Evolutionary conservation across 179 eudicot species (phyloP), one percentile per base, ranked within the genome.

Genomic region (Patellifolia procumbens): DNA sequence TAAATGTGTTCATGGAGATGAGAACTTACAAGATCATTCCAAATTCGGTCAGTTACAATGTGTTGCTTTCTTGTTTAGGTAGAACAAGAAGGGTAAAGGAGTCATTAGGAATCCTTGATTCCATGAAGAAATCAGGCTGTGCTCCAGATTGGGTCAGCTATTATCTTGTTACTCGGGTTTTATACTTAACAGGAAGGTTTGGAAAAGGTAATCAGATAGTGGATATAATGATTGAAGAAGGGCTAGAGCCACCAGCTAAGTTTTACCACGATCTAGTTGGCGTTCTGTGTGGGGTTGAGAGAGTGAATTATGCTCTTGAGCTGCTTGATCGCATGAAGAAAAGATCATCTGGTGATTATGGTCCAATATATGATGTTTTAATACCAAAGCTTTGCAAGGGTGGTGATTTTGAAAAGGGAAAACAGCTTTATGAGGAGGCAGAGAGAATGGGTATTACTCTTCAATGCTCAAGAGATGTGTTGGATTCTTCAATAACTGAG

Each of bases 1-100:
- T 88, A 74, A 89, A 89, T 72, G 91, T 88, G 77, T 79, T 89
- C 79, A 83, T 89, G 80, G 91, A 89, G 75, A 89, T 89, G 89
- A 88, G 86, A 73, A 83, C 91, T 1, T 86, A 84, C 79, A 74
- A 76, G 69, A 73, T 88, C 24, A 24, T 32, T 19, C 93, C 93
- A 32, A 88, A 82, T 63, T 83, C 89, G 16, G 59, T 88, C 32
- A 86, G 84, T 78, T 89, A 83, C 77, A 89, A 89, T 51, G 77
- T 86, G 76, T 53, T 89, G 79, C 87, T 89, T 62, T 89, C 89
- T 62, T 82, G 89, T 74, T 72, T 89, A 61, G 85, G 86, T 49
- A 89, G 81, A 79, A 64, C 87, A 16, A 79, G 88, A 75, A 79
- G 92, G 70, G 88, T 89, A 61, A 86, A 87, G 81, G 91, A 89